Percentiles rank a stretch among this genome's conserved stretches.
These are phyloP conservation scores for Zygoascus tannicola DNA, from an alignment of 805 yeast species.

Conservation along the genomic window DNA sequence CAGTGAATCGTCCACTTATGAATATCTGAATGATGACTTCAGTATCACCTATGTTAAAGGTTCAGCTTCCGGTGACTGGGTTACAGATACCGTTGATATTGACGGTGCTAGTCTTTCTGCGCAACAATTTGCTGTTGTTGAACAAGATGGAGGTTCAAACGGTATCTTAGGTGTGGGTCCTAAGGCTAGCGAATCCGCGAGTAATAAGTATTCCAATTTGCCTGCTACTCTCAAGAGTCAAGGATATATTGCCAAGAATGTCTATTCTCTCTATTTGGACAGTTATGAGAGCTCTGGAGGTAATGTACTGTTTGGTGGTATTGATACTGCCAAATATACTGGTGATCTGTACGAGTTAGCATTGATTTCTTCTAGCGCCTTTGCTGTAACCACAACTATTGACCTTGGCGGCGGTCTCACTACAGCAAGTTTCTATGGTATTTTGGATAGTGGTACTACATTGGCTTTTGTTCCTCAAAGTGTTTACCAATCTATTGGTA, in stretches of 20 bases:
- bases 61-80: constrained; percentile 42
- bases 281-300: constrained; percentile 23
- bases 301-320: constrained; percentile 38
- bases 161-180: constrained; percentile 24
- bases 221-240: constrained; percentile 47
- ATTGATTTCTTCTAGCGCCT: constrained; percentile 26
- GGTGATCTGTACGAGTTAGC: constrained; percentile 36
- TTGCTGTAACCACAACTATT: constrained; percentile 12
- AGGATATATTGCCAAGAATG: constrained; percentile 45
- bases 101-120: constrained; percentile 36
- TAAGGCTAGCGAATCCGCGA: constrained; percentile 20
- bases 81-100: constrained; percentile 47
- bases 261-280: constrained; percentile 56
- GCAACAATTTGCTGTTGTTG: constrained; percentile 14
- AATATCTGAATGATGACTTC: constrained; percentile 17
- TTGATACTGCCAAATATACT: constrained; percentile 34
- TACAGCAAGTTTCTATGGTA: constrained; percentile 3
- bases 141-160: not conserved
- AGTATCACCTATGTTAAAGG: constrained; percentile 29
- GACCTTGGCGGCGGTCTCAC: constrained; percentile 2
- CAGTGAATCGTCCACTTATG: constrained; percentile 18
- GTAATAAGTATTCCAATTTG: constrained; percentile 41
- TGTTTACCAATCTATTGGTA: constrained; percentile 17
- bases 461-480: constrained; percentile 39
- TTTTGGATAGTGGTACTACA: constrained; percentile 47